Percentiles rank a stretch among this genome's conserved stretches.
Evolutionary conservation across 805 yeast species (phyloP).

Genomic region (Osmozyma mogii): DNA sequence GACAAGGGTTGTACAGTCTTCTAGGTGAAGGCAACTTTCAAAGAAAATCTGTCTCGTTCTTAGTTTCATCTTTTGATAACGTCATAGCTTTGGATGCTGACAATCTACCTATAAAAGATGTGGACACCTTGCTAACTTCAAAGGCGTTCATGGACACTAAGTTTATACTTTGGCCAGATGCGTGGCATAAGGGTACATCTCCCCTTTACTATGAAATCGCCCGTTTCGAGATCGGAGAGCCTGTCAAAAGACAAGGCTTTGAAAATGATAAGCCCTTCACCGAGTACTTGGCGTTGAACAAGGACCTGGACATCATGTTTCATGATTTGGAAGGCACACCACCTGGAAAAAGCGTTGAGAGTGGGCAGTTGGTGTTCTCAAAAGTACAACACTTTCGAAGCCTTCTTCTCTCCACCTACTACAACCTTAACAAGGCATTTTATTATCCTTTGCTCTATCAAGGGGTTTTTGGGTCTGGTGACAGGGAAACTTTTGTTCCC

Average conservation of each 20-base stretch:
- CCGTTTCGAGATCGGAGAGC: slow-evolving; percentile 10
- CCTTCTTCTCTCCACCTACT: background rate
- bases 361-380: background rate
- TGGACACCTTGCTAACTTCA: slow-evolving; percentile 24
- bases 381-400: background rate
- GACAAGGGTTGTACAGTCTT: slow-evolving; percentile 31
- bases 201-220: slow-evolving; percentile 16
- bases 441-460: background rate
- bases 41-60: slow-evolving; percentile 34
- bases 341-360: background rate
- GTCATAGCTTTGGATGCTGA: slow-evolving; percentile 41
- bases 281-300: background rate
- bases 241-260: too few species aligned
- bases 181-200: slow-evolving; percentile 17
- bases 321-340: background rate
- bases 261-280: background rate
- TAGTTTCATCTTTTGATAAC: slow-evolving; percentile 39
- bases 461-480: background rate
- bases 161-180: slow-evolving; percentile 17
- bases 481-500: background rate
- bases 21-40: slow-evolving; percentile 30
- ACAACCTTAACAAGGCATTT: background rate
- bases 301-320: background rate
- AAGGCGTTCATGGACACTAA: slow-evolving; percentile 9
- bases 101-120: slow-evolving; percentile 35